Base-by-base conservation (phyloP, 306 rosid species). In the Carpinus fangiana region DNA sequence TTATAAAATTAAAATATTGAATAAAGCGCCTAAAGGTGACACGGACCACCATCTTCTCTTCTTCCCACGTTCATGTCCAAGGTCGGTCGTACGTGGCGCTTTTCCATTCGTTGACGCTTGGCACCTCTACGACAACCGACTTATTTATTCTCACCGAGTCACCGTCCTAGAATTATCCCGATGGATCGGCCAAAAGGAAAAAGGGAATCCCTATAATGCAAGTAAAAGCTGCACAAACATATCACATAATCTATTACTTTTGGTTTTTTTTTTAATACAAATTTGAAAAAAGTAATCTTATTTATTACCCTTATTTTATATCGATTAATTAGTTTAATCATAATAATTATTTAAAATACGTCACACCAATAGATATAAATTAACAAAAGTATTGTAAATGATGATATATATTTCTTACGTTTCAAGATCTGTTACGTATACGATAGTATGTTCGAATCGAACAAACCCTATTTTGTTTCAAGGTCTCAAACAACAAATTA, bases 1-100 rank as follows among this genome's bases (percentile, higher is more conserved):
- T 12, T 10, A 36, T 10, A 45, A 36, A 36, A 11, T 78, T 50
- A 31, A 14, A 20, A 61, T 48, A 45, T 31, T 31, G 28, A 75
- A 64, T 70, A 79, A 74, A 77, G 76, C 45, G 38, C 8, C 55
- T 45, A 81, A 70, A 38, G 76, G 20, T 45, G 60, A 66, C 75
- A 38, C 20, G 86, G 86, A 69, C 80, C 87, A 23, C 17, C 73
- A 50, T 80, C 71, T 57, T 78, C 81, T 82, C 86, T 60, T 60
- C 62, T 55, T 68, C 81, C 83, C 79, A 70, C 18, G 70, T 79
- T 66, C 36, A 41, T 46, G 77, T 80, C 57, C 85, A 65, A 4
- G 80, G 86, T 87, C 86, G 75, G 88, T 31, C 20, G 69, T 70
- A 84, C 48, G 64, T 86, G 92, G 80, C 80, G 10, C 14, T 28